phyloP scores from a whole-genome alignment of 441 rosid genomes.

The Kokia cookei region DNA sequence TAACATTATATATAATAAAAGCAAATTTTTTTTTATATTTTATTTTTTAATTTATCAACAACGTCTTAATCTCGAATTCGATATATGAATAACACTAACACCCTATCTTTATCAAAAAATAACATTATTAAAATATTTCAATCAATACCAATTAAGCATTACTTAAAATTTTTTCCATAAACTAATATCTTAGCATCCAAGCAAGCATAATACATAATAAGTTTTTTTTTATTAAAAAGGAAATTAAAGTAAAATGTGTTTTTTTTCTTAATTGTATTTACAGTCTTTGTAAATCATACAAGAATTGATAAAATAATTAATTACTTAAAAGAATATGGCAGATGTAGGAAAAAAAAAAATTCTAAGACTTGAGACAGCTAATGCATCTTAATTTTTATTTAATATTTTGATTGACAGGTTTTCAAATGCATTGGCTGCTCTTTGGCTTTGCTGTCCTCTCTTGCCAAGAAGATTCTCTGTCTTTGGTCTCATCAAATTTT shows the following conservation, averaged over 20 bases:
- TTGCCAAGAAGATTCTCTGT: neutral
- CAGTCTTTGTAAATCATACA: neutral
- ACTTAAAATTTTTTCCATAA: neutral
- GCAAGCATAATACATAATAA: too few species aligned
- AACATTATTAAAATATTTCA: neutral
- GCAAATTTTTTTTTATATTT: too few species aligned
- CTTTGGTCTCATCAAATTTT: neutral
- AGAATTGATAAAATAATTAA: neutral
- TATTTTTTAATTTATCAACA: too few species aligned
- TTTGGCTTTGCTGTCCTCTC: neutral
- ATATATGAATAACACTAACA: too few species aligned
- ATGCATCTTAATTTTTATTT: neutral
- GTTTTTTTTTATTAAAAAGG: too few species aligned
- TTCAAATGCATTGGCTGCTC: neutral
- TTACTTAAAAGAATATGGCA: neutral
- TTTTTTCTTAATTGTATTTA: neutral
- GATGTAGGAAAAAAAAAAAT: too few species aligned
- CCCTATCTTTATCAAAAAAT: too few species aligned
- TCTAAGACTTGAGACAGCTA: too few species aligned
- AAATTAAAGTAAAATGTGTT: neutral
- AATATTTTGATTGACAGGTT: neutral
- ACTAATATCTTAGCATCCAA: neutral
- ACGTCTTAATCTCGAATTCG: too few species aligned
- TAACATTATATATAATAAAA: too few species aligned
- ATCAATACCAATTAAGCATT: too few species aligned